Evolutionary conservation across 495 filamentous ascomycete species (phyloP).

Genomic region (Xylaria curta): DNA sequence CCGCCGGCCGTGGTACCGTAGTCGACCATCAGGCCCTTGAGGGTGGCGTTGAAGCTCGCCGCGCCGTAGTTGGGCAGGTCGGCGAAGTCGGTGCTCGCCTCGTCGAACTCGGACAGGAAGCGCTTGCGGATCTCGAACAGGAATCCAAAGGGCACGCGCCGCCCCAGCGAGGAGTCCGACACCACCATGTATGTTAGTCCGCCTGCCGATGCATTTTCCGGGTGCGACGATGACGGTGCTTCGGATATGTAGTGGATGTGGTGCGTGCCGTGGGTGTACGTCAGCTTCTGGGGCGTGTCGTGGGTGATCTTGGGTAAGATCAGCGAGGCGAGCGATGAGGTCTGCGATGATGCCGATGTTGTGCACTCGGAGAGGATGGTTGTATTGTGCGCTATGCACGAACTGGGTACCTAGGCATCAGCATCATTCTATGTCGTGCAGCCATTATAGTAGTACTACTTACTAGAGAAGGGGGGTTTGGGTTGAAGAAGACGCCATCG

Average conservation of each 20-base stretch:
- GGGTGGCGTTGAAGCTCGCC: constrained; percentile 79
- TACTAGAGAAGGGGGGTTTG: constrained; percentile 83
- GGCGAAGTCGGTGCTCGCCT: constrained; percentile 73
- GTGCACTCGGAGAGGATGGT: constrained; percentile 95
- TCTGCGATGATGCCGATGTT: constrained; percentile 74
- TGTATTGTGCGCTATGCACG: constrained; percentile 87
- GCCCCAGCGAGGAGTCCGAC: constrained; percentile 74
- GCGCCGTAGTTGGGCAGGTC: constrained; percentile 87
- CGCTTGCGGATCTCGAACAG: constrained; percentile 89
- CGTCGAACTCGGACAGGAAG: constrained; percentile 77
- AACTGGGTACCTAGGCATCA: constrained; percentile 54
- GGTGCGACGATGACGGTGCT: constrained; percentile 73
- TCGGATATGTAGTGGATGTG: constrained; percentile 96
- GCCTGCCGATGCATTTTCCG: constrained; percentile 63
- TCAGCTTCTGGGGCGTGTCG: constrained; percentile 80
- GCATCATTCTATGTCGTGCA: background rate
- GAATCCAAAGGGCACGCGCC: constrained; percentile 91
- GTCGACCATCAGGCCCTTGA: constrained; percentile 80
- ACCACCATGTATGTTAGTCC: constrained; percentile 88
- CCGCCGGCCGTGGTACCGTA: constrained; percentile 78
- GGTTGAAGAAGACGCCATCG: constrained; percentile 83
- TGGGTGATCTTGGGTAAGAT: constrained; percentile 96
- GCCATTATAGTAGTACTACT: constrained; percentile 35
- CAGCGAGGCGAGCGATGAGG: constrained; percentile 85
- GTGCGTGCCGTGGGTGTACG: constrained; percentile 87